Evolutionary conservation across 2,329 filamentous ascomycete genomes (phyloP).

Genomic region (Cladosporium sp.): DNA sequence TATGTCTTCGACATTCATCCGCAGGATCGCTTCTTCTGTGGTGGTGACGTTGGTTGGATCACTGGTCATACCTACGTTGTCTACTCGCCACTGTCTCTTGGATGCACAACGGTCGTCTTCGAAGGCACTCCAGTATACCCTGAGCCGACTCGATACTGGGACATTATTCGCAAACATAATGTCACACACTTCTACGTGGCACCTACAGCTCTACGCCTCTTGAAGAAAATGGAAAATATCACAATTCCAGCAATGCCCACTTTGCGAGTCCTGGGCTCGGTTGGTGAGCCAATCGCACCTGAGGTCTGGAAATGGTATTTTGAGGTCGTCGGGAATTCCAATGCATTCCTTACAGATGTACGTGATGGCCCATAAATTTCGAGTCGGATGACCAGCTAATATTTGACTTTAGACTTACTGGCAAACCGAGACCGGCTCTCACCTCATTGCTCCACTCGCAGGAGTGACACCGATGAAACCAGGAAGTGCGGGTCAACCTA

Average conservation of each 20-base stretch:
- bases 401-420: constrained; percentile 89
- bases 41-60: constrained; percentile 98
- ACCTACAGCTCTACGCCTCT: constrained; percentile 82
- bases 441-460: constrained; percentile 90
- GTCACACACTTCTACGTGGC: constrained; percentile 99
- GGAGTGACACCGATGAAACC: constrained; percentile 96
- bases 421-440: constrained; percentile 98
- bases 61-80: constrained; percentile 98
- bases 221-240: constrained; percentile 91
- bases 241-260: too few relatives aligned
- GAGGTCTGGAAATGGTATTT: constrained; percentile 99
- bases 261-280: constrained; percentile 89
- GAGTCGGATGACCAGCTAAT: too few relatives aligned
- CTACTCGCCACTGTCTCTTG: constrained; percentile 88
- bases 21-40: constrained; percentile 92
- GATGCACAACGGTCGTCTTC: constrained; percentile 92
- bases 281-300: constrained; percentile 94
- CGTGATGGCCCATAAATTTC: too few relatives aligned
- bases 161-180: constrained; percentile 90
- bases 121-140: constrained; percentile 97
- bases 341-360: constrained; percentile 91
- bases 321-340: constrained; percentile 87
- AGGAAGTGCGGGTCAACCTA: constrained; percentile 89
- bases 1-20: constrained; percentile 99
- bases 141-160: constrained; percentile 98